Base-by-base conservation (phyloP, 768 basidiomycete species). In the Auricularia sp. region DNA sequence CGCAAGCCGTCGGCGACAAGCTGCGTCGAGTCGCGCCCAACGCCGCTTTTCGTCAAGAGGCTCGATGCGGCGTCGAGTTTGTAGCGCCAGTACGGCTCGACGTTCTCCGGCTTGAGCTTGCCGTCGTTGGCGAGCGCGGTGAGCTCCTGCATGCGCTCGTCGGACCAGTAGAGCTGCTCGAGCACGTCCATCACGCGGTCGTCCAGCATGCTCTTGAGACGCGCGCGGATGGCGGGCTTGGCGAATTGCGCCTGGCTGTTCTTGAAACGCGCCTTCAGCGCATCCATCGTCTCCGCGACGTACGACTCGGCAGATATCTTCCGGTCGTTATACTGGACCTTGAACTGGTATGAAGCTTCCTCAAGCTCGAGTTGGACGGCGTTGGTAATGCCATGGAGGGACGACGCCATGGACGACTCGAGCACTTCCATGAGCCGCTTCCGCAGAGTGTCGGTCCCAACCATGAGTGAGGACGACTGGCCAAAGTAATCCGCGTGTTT, bases 261-360 rank as follows among this genome's bases (percentile, higher is more conserved):
- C 71, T 89, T 91, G 82, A 99, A 96, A 54, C 88, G 85, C 0
- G 83, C 82, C 77, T 99, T 99, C 67, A 99, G 85, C 5, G 83
- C 80, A 72, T 99, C 97, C 76, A 98, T 88, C 2, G 95, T 94
- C 77, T 98, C 97, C 6, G 97, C 95, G 61, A 99, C 92, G 73
- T 99, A 99, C 1, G 93, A 94, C 75, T 99, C 97, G 11, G 97
- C 88, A 1, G 91, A 89, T 66, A 98, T 91, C 29, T 92, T 84
- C 29, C 93, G 87, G 76, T 99, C 97, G 72, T 99, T 99, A 78
- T 92, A 93, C 74, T 95, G 90, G 2, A 99, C 97, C 77, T 99
- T 99, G 85, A 99, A 99, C 75, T 98, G 97, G 74, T 99, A 99
- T 13, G 88, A 88, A 2, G 97, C 88, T 71, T 98, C 97, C 75